These are phyloP conservation scores for Podaxis sp. DNA, from an alignment of 768 basidiomycete genomes.

Conservation along the genomic window DNA sequence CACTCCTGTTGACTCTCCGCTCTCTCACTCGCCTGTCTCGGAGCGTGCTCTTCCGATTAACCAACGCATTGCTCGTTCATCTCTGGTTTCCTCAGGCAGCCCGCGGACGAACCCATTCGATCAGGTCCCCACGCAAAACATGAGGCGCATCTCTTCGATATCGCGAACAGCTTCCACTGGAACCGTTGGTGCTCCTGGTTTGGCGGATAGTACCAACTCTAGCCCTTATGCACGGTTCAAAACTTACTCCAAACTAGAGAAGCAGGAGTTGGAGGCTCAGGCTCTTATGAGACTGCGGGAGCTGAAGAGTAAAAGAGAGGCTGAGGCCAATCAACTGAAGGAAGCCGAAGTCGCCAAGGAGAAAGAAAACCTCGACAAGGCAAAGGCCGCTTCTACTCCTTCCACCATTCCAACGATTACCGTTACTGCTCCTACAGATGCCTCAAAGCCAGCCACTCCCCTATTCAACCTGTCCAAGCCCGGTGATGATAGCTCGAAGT, in stretches of 20 bases:
- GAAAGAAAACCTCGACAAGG: constrained; percentile 25
- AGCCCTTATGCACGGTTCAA: constrained; percentile 21
- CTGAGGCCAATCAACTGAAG: constrained; percentile 35
- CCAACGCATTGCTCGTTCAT: constrained; percentile 30
- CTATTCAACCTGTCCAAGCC: background rate
- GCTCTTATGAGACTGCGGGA: constrained; percentile 71
- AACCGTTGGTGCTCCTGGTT: constrained; percentile 22
- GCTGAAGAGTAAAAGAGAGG: constrained; percentile 39
- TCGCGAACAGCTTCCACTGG: constrained; percentile 30
- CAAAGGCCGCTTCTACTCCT: constrained; percentile 12
- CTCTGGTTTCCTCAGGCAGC: constrained; percentile 38
- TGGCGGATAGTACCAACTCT: constrained; percentile 55
- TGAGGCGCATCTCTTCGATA: constrained; percentile 34
- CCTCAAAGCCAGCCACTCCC: background rate
- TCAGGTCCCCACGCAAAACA: constrained; percentile 21
- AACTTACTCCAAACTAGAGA: constrained; percentile 71
- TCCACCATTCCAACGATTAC: constrained; percentile 13
- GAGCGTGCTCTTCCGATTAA: constrained; percentile 6
- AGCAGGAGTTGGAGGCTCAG: constrained; percentile 78
- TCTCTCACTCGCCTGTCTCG: constrained; percentile 27
- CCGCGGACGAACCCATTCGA: constrained; percentile 50
- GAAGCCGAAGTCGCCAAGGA: constrained; percentile 31
- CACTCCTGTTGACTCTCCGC: constrained; percentile 31
- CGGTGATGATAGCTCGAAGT: background rate
- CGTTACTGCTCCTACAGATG: constrained; percentile 21